These are phyloP conservation scores for Cladosporium sp. DNA, from an alignment of 2,329 filamentous ascomycete genomes.

Conservation along the genomic window DNA sequence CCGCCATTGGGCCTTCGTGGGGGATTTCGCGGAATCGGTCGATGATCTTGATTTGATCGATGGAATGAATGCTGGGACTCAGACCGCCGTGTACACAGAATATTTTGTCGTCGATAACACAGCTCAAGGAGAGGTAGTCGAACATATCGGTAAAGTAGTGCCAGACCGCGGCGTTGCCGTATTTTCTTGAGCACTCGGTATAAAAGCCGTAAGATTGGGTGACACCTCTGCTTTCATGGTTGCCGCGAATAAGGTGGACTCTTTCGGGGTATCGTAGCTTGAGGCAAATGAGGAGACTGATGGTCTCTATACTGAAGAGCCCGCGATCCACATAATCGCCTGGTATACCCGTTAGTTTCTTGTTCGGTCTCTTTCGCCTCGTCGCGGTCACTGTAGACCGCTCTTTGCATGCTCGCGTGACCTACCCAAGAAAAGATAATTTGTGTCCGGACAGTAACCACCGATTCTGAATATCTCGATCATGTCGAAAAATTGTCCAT, in stretches of 20 bases:
- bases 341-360: constrained; percentile 32
- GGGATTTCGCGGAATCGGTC: constrained; percentile 98
- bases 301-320: constrained; percentile 98
- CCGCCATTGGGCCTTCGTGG: constrained; percentile 98
- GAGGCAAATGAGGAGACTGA: constrained; percentile 92
- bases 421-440: constrained; percentile 91
- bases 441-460: constrained; percentile 94
- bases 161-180: constrained; percentile 98
- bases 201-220: constrained; percentile 99
- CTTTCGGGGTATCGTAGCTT: constrained; percentile 95
- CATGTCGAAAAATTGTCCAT: constrained; percentile 97
- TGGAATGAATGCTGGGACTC: constrained; percentile 76
- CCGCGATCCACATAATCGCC: constrained; percentile 98
- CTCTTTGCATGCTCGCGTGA: constrained; percentile 19
- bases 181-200: constrained; percentile 95
- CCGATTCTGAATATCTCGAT: constrained; percentile 99
- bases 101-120: constrained; percentile 98
- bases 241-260: constrained; percentile 93
- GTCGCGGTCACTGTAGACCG: too few species aligned
- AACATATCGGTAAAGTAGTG: constrained; percentile 99
- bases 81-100: constrained; percentile 94
- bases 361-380: neutral
- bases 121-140: constrained; percentile 91
- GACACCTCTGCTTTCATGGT: constrained; percentile 95
- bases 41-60: constrained; percentile 99